Evolutionary conservation across 345 rosid species (phyloP).

Genomic region (Brassica cretica): DNA sequence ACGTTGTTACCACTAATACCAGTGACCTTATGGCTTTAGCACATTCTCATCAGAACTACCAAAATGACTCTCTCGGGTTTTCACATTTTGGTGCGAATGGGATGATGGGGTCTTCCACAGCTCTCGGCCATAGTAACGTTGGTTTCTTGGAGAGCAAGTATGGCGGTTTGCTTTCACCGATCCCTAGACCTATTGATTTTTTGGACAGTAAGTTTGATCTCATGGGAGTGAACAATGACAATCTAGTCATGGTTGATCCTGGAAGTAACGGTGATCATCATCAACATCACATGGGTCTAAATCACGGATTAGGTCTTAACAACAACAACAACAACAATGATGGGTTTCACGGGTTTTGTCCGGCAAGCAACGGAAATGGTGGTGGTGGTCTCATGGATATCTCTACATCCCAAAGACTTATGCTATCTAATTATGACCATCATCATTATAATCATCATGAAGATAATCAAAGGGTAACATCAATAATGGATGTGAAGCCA

Average conservation of each 20-base stretch:
- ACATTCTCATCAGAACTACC: conserved; percentile 39
- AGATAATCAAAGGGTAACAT: conserved; percentile 41
- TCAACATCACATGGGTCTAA: conserved; percentile 28
- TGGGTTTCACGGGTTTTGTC: conserved; percentile 32
- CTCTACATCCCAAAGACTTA: conserved; percentile 54
- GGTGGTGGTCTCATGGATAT: conserved; percentile 55
- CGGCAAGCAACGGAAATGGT: conserved; percentile 32
- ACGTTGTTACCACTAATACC: conserved; percentile 38
- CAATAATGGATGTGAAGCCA: conserved; percentile 68
- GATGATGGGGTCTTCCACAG: conserved; percentile 35
- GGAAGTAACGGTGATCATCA: conserved; percentile 35
- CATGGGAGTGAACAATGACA: conserved; percentile 39
- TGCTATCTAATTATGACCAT: conserved; percentile 53
- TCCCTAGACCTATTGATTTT: conserved; percentile 44
- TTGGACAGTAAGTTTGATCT: conserved; percentile 41
- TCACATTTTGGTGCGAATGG: conserved; percentile 33
- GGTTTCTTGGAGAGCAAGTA: conserved; percentile 42
- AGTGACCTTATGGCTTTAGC: conserved; percentile 37
- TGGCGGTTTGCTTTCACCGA: conserved; percentile 33
- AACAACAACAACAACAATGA: conserved; percentile 26
- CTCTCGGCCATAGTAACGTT: conserved; percentile 30
- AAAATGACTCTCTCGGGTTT: conserved; percentile 27
- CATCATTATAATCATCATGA: conserved; percentile 44
- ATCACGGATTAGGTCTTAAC: conserved; percentile 36
- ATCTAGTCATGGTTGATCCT: conserved; percentile 34